These are phyloP conservation scores for Pleurozium schreberi DNA, from an alignment of 225 moss, liverwort and hornwort genomes.

Conservation along the genomic window DNA sequence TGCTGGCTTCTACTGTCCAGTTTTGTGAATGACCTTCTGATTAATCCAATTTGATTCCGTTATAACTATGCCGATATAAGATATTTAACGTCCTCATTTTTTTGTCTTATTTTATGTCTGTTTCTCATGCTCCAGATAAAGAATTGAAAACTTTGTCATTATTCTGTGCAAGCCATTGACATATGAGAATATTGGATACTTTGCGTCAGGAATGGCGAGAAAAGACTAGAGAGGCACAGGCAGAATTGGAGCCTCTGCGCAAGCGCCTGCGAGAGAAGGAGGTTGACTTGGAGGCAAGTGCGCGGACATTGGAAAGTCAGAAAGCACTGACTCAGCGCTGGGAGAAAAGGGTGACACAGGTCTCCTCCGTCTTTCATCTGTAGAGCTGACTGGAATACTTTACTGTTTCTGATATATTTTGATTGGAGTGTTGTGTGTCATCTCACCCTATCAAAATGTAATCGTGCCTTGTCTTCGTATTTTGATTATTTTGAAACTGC, in stretches of 20 bases:
- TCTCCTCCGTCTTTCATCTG: neutral
- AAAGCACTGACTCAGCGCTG: conserved; percentile 74
- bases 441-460: neutral
- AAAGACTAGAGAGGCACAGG: conserved; percentile 60
- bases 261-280: conserved; percentile 77
- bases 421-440: neutral
- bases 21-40: neutral
- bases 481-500: neutral
- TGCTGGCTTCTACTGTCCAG: neutral
- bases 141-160: neutral
- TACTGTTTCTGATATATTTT: neutral
- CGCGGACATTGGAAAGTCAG: conserved; percentile 74
- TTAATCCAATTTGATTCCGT: neutral
- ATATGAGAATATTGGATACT: neutral
- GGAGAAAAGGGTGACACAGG: conserved; percentile 84
- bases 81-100: neutral
- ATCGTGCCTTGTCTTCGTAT: neutral
- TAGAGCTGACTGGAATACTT: neutral
- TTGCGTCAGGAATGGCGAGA: conserved; percentile 74
- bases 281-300: conserved; percentile 81
- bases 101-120: neutral
- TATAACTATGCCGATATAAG: neutral
- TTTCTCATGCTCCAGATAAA: neutral
- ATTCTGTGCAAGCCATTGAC: neutral
- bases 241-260: conserved; percentile 78